Base-by-base conservation (phyloP, 495 filamentous ascomycete genomes). In the Stereocaulon alpinum region DNA sequence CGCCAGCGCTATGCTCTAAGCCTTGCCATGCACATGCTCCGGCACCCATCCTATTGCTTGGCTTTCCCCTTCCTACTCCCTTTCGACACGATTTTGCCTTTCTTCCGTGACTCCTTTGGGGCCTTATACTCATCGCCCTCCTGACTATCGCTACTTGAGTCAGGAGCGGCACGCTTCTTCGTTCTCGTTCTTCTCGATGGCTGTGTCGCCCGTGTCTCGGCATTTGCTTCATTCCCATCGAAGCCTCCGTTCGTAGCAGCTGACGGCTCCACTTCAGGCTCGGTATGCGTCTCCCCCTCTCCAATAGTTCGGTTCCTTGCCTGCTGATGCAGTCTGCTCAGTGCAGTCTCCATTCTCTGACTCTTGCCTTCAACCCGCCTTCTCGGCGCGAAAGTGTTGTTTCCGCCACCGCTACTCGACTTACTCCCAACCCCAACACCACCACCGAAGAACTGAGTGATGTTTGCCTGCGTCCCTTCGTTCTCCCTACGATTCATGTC, bases 381-480 rank as follows among this genome's bases (percentile, higher is more conserved):
- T 47, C 88, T 80, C 1, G 89, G 91, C 32, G 90, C 90, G 77
- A 93, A 95, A 1, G 83, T 84, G 51, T 86, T 84, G 51, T 86
- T 84, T 41, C 76, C 76, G 66, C 1, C 75, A 70, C 1, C 40
- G 41, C 59, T 43, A 27, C 40, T 65, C 37, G 49, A 51, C 43
- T 49, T 61, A 32, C 70, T 72, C 1, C 80, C 80, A 12, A 72
- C 67, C 0, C 86, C 85, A 0, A 82, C 81, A 4, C 71, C 72
- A 1, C 84, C 82, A 22, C 77, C 74, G 70, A 97, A 93, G 68
- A 83, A 98, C 27, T 82, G 77, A n/a, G 93, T 98, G 63, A 98
- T 95, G 68, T 97, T 98, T 34, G 82, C 84, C 76, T 98, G 93
- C 20, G 91, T 96, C 1, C 94, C 93, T 70, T 97, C 93, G 14